These are phyloP conservation scores for Thermochaetoides thermophila DNA, from an alignment of 495 filamentous ascomycete species.

Conservation along the genomic window DNA sequence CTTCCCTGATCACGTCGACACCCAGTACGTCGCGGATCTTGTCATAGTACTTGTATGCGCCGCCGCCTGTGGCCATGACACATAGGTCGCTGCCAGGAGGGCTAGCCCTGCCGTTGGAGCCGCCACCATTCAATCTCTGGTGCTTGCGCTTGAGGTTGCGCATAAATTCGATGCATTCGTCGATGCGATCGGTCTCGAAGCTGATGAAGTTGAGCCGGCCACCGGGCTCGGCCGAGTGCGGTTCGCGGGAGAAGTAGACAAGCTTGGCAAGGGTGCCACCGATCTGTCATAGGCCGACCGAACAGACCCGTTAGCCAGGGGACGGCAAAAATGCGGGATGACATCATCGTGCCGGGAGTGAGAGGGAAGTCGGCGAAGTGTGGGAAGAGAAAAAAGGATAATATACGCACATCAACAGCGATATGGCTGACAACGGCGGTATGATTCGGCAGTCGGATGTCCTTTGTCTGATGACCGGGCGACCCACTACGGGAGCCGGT, in stretches of 20 bases:
- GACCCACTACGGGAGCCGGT: constrained; percentile 32
- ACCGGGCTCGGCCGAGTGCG: constrained; percentile 60
- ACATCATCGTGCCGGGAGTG: constrained; percentile 12
- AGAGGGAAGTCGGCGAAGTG: too few relatives aligned
- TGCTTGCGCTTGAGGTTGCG: constrained; percentile 66
- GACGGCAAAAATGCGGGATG: constrained; percentile 8
- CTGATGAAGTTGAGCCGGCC: constrained; percentile 87
- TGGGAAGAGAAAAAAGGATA: constrained; percentile 2
- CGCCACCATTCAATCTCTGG: constrained; percentile 41
- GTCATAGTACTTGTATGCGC: constrained; percentile 91
- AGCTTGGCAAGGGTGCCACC: constrained; percentile 90
- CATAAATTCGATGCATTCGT: constrained; percentile 84
- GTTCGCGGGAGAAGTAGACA: constrained; percentile 89
- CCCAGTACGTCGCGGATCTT: constrained; percentile 59
- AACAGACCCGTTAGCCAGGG: constrained; percentile 1
- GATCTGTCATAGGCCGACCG: constrained; percentile 42
- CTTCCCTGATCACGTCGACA: constrained; percentile 78
- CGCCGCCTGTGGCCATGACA: constrained; percentile 89
- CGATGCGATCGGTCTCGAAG: constrained; percentile 88
- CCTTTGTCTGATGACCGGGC: constrained; percentile 60
- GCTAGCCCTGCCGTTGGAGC: constrained; percentile 12
- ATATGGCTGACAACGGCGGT: constrained; percentile 88
- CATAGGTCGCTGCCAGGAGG: constrained; percentile 56
- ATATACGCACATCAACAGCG: constrained; percentile 69
- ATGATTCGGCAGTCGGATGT: constrained; percentile 92